A percentile compares a stretch with the other conserved stretches of the same genome.
Evolutionary conservation across 495 filamentous ascomycete species (phyloP).

Genomic region (Collariella sp.): DNA sequence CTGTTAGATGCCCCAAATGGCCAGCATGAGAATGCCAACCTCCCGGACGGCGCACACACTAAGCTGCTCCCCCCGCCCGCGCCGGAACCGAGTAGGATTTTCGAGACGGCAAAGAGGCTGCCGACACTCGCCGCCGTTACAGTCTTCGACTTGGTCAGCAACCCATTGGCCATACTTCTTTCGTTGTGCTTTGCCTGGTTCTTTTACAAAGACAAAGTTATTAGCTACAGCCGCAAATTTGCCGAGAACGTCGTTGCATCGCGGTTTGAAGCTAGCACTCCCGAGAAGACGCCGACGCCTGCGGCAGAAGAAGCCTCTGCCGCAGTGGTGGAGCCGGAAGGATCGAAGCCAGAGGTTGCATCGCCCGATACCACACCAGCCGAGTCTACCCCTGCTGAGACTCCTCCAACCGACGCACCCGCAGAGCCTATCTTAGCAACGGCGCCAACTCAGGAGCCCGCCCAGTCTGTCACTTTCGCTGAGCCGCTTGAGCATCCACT

Average conservation of each 20-base stretch:
- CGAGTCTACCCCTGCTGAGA: neutral
- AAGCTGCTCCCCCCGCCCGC: neutral
- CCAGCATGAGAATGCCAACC: neutral
- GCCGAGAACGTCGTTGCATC: neutral
- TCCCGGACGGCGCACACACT: neutral
- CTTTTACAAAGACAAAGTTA: constrained; percentile 29
- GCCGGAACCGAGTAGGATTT: constrained; percentile 23
- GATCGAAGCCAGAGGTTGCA: neutral
- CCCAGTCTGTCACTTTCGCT: constrained; percentile 10
- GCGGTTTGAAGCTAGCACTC: constrained; percentile 3
- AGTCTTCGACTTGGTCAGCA: constrained; percentile 37
- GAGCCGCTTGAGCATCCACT: constrained; percentile 20
- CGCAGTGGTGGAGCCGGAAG: neutral
- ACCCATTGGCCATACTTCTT: constrained; percentile 38
- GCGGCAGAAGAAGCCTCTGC: neutral
- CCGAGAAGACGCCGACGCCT: neutral
- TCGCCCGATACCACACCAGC: neutral
- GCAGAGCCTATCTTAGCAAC: neutral
- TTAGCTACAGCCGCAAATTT: constrained; percentile 9
- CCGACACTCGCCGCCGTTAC: constrained; percentile 30
- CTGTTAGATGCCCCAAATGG: constrained; percentile 6
- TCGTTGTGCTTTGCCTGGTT: constrained; percentile 26
- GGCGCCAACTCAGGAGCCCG: neutral
- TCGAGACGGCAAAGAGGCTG: constrained; percentile 29
- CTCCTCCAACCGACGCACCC: neutral